phyloP scores from a whole-genome alignment of 257 asterid genomes.

The Salvia splendens region DNA sequence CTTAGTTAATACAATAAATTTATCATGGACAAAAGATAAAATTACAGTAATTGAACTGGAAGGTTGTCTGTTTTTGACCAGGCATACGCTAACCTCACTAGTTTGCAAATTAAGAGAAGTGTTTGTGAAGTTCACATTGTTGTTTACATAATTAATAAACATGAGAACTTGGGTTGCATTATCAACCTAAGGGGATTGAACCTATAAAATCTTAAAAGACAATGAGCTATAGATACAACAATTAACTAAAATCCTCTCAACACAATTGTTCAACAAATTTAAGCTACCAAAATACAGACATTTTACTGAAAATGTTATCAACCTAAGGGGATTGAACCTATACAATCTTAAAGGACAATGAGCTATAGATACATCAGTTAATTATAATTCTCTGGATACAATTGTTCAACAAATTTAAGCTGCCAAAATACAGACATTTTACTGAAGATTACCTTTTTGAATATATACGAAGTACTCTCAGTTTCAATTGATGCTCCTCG shows the following conservation, averaged over 20 bases:
- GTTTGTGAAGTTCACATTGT: neutral
- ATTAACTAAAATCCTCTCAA: slow-evolving; percentile 9
- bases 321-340: slow-evolving; percentile 16
- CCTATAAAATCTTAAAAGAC: neutral
- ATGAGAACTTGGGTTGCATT: neutral
- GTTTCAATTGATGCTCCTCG: slow-evolving; percentile 71
- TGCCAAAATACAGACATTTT: neutral
- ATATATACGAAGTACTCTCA: slow-evolving; percentile 72
- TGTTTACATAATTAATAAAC: neutral
- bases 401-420: neutral
- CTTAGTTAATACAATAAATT: neutral
- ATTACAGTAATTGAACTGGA: neutral
- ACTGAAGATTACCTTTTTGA: slow-evolving; percentile 56
- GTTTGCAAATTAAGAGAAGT: neutral
- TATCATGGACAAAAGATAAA: neutral
- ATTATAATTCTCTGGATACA: neutral
- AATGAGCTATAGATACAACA: neutral
- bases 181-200: slow-evolving; percentile 22
- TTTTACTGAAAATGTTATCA: neutral
- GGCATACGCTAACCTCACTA: too few species aligned
- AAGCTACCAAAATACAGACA: neutral
- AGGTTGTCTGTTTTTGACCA: too few species aligned
- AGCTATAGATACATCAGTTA: slow-evolving; percentile 5
- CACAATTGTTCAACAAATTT: neutral
- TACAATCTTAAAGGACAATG: neutral